These are phyloP conservation scores for Cystofilobasidium ferigula DNA, from an alignment of 768 basidiomycete species.

Conservation along the genomic window DNA sequence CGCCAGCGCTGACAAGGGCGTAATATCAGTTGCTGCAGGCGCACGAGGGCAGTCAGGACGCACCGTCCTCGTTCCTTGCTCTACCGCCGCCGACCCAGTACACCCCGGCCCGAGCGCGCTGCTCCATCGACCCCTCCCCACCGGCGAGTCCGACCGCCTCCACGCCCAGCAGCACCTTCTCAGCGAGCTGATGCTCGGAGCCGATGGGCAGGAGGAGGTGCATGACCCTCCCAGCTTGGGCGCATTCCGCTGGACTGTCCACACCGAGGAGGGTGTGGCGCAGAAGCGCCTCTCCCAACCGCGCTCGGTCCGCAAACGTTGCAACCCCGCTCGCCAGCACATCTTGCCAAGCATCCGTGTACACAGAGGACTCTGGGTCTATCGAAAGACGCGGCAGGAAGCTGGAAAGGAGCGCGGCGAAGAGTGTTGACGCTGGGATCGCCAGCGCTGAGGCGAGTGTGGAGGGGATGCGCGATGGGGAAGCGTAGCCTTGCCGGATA, in stretches of 20 bases:
- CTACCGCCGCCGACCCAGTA: slow-evolving; percentile 57
- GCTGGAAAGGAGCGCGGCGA: slow-evolving; percentile 44
- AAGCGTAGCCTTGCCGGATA: slow-evolving; percentile 53
- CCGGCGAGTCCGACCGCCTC: slow-evolving; percentile 47
- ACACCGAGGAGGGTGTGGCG: slow-evolving; percentile 27
- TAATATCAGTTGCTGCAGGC: neutral
- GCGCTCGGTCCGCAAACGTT: slow-evolving; percentile 39
- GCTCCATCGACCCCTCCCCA: slow-evolving; percentile 52
- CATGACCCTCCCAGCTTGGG: slow-evolving; percentile 52
- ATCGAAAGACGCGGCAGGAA: slow-evolving; percentile 44
- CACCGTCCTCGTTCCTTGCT: slow-evolving; percentile 38
- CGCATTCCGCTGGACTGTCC: slow-evolving; percentile 38
- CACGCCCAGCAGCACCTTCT: slow-evolving; percentile 49
- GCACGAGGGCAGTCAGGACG: slow-evolving; percentile 17
- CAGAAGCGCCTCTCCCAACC: slow-evolving; percentile 23
- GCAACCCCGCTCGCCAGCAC: slow-evolving; percentile 53
- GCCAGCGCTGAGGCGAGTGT: slow-evolving; percentile 30
- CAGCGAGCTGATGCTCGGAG: slow-evolving; percentile 42
- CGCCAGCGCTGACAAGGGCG: slow-evolving; percentile 28
- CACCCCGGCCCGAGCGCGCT: slow-evolving; percentile 49
- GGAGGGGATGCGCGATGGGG: slow-evolving; percentile 50
- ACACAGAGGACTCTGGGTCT: neutral
- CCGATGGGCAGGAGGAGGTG: slow-evolving; percentile 44
- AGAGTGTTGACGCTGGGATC: slow-evolving; percentile 32
- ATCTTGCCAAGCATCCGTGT: slow-evolving; percentile 25